Base-by-base conservation (phyloP, 805 yeast species). In the Candida succiphila region DNA sequence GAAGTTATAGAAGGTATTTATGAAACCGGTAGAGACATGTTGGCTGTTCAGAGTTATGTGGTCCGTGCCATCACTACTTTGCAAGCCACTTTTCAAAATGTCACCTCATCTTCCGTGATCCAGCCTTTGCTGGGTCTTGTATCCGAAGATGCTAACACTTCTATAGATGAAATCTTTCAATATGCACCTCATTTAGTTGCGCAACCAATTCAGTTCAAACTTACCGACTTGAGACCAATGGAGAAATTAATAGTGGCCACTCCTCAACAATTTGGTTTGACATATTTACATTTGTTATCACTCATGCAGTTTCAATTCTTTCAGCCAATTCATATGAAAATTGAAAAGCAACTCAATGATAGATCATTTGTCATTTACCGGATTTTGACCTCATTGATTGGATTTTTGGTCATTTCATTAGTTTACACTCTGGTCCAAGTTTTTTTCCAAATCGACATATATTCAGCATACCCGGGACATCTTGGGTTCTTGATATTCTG, bases 401-500 rank as follows among this genome's bases (percentile, higher is more conserved):
- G 78, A 3, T 80, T 66, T 44, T 56, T 53, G 18, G 45, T 78
- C 17, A 49, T 79, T 16, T 71, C 81, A 15, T 56, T 81, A 29
- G 68, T 71, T 34, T 72, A 69, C 48, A 67, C 77, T 15, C 52
- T 76, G 27, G 80, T 80, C 3, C 67, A 82, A 21, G 67, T 77
- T 20, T 78, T 77, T 4, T 75, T 74, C 59, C 79, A 75, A 43
- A 66, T 78, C 17, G 72, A 78, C 48, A 75, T 78, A 43, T 64
- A 70, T 4, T 37, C 35, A 3, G 63, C 82, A 0, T 79, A 71
- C 47, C 32, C 46, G 12, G 87, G 85, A 2, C 61, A 58, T 30
- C 63, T 70, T 4, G 89, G 89, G 1, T 80, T 80, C 49, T 57
- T 79, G 25, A 74, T 80, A 1, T 76, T 72, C 42, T 81, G 88